Percentiles rank a stretch among this genome's conserved stretches.
These are phyloP conservation scores for Globisporangium rhizosaccharum DNA, from an alignment of 352 stramenopile genomes.

Conservation along the genomic window DNA sequence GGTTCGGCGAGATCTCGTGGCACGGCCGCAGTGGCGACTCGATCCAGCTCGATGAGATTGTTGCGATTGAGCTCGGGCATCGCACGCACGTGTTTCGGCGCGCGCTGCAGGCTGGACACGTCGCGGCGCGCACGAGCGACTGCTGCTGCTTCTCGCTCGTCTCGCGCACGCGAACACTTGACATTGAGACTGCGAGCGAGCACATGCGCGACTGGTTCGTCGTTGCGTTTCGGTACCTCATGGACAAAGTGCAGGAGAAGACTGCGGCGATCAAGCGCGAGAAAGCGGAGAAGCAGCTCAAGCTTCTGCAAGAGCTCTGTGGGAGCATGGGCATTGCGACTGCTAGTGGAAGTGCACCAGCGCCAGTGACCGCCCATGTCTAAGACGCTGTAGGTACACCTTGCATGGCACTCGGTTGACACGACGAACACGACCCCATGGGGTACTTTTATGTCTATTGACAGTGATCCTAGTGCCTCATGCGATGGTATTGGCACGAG, in stretches of 20 bases:
- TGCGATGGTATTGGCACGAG: no score
- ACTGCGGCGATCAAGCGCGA: slow-evolving; percentile 70
- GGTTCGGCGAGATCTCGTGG: slow-evolving; percentile 82
- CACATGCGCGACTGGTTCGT: slow-evolving; percentile 81
- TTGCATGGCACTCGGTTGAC: no score
- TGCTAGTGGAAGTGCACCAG: no score
- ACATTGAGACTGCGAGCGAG: slow-evolving; percentile 72
- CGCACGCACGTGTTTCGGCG: slow-evolving; percentile 64
- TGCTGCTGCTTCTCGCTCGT: slow-evolving; percentile 70
- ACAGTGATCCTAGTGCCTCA: no score
- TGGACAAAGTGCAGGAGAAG: slow-evolving; percentile 84
- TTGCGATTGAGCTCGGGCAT: slow-evolving; percentile 45
- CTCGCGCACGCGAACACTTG: slow-evolving; percentile 51
- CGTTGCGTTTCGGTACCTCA: slow-evolving; percentile 78
- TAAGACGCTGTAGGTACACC: no score
- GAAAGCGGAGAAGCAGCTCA: slow-evolving; percentile 70
- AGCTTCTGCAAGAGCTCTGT: slow-evolving; percentile 72
- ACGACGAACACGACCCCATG: no score
- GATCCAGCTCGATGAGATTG: slow-evolving; percentile 72
- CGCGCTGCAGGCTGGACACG: slow-evolving; percentile 25
- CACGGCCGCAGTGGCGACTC: slow-evolving; percentile 69
- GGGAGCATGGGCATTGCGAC: slow-evolving; percentile 16
- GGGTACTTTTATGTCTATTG: no score
- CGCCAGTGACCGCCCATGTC: no score
- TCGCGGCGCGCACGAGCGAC: slow-evolving; percentile 19